phyloP scores from a whole-genome alignment of 2,329 filamentous ascomycete species.

The Nothophoma quercina region DNA sequence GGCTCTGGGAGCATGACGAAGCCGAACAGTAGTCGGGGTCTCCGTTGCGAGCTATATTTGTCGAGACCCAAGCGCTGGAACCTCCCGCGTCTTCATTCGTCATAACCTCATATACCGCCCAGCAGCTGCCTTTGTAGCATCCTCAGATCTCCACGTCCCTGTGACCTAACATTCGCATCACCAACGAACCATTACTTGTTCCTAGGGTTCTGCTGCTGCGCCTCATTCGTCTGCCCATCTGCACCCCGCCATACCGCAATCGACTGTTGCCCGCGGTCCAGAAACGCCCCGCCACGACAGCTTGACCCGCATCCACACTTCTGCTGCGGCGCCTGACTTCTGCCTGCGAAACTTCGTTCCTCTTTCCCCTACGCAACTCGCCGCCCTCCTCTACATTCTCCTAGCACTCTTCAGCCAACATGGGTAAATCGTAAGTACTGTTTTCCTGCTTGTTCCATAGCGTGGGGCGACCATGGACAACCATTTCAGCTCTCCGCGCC shows the following conservation, averaged over 20 bases:
- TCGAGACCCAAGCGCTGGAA: conserved; percentile 5
- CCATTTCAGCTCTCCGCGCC: conserved; percentile 23
- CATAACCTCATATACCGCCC: conserved; percentile 10
- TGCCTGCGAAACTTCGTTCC: conserved; percentile 22
- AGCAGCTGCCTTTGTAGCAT: conserved; percentile 8
- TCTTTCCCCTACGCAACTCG: conserved; percentile 8
- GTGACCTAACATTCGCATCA: conserved; percentile 7
- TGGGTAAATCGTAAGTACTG: conserved; percentile 54
- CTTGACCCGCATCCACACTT: conserved; percentile 19
- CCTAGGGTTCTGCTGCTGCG: conserved; percentile 21
- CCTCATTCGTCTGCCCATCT: conserved; percentile 12
- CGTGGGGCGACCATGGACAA: conserved; percentile 19
- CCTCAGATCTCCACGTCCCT: conserved; percentile 8
- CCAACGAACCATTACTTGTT: conserved; percentile 4
- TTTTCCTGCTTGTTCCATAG: conserved; percentile 25
- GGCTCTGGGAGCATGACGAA: conserved; percentile 7
- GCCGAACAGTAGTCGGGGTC: conserved; percentile 6
- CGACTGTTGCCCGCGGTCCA: conserved; percentile 27
- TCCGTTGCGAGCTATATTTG: conserved; percentile 16
- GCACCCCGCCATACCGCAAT: conserved; percentile 23
- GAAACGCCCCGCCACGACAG: conserved; percentile 25
- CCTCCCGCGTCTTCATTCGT: conserved; percentile 13
- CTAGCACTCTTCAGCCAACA: conserved; percentile 27
- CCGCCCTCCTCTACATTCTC: conserved; percentile 12
- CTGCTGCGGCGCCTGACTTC: conserved; percentile 26